phyloP scores from a whole-genome alignment of 495 filamentous ascomycete genomes.

The Xylaria grammica region DNA sequence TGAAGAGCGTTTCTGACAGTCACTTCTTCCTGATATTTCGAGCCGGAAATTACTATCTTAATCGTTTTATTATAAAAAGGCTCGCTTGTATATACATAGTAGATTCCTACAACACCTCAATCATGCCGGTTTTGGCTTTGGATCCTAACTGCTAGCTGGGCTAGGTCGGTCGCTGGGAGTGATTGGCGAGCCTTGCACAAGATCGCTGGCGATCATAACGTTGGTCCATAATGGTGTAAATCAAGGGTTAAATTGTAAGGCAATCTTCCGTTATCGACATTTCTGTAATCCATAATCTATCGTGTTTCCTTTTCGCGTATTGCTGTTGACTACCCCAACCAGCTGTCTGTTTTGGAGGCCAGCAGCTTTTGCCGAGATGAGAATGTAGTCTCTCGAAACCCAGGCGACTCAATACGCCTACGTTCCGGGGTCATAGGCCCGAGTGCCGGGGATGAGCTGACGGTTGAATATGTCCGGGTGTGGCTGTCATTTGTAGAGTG shows the following conservation, averaged over 20 bases:
- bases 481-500: conserved; percentile 1
- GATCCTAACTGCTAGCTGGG: background rate
- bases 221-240: background rate
- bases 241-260: background rate
- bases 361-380: conserved; percentile 22
- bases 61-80: too few species aligned
- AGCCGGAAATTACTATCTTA: too few species aligned
- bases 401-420: conserved; percentile 16
- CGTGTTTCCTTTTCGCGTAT: background rate
- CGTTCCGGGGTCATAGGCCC: conserved; percentile 23
- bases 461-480: conserved; percentile 17
- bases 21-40: too few species aligned
- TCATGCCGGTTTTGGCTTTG: background rate
- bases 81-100: too few species aligned
- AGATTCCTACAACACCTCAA: background rate
- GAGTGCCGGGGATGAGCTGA: conserved; percentile 15
- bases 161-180: too few species aligned
- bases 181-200: background rate
- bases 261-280: conserved; percentile 8
- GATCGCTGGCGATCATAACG: background rate
- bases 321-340: conserved; percentile 1
- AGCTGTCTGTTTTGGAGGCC: conserved; percentile 9
- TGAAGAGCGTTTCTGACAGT: background rate
- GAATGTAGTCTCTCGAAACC: conserved; percentile 25
- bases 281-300: conserved; percentile 3